A percentile compares a stretch with the other conserved stretches of the same genome.
Evolutionary conservation across 2,329 filamentous ascomycete species (phyloP).

Genomic region (Fusarium setosum): DNA sequence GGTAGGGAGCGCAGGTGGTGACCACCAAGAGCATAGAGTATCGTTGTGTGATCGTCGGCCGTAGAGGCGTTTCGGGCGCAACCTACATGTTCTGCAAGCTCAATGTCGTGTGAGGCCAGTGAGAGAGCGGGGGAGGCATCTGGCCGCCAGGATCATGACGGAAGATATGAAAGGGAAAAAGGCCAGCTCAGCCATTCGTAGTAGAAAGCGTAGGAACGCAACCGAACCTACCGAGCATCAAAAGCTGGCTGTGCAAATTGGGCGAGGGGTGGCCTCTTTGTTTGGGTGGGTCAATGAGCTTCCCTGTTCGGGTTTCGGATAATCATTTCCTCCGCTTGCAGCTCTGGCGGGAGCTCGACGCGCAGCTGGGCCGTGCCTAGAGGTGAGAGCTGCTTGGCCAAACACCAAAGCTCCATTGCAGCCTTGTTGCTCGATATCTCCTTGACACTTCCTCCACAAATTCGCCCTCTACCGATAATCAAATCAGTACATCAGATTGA

Average conservation of each 20-base stretch:
- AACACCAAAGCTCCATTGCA: conserved; percentile 50
- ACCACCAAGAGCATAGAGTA: conserved; percentile 11
- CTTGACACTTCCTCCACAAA: conserved; percentile 38
- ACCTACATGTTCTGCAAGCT: conserved; percentile 44
- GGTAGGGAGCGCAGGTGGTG: conserved; percentile 16
- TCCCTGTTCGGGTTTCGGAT: conserved; percentile 37
- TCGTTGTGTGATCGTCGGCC: conserved; percentile 25
- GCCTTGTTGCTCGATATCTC: conserved; percentile 42
- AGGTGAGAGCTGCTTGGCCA: conserved; percentile 44
- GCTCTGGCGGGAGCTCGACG: conserved; percentile 48
- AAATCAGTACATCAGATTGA: conserved; percentile 15
- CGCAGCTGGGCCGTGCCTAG: conserved; percentile 53
- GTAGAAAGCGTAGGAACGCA: conserved; percentile 38
- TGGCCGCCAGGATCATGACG: conserved; percentile 35
- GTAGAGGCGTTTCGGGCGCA: conserved; percentile 35
- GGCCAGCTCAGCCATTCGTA: conserved; percentile 46
- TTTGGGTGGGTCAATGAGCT: conserved; percentile 21
- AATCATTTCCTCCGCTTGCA: conserved; percentile 42
- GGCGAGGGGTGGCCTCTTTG: conserved; percentile 26
- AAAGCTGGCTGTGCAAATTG: conserved; percentile 32
- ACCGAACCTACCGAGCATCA: conserved; percentile 42
- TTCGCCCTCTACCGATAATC: conserved; percentile 30
- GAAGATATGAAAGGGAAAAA: conserved; percentile 33
- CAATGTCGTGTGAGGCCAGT: conserved; percentile 17
- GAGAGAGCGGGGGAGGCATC: conserved; percentile 36